Conservation (phyloP, 768 basidiomycete species). For the Mycena galopus region DNA sequence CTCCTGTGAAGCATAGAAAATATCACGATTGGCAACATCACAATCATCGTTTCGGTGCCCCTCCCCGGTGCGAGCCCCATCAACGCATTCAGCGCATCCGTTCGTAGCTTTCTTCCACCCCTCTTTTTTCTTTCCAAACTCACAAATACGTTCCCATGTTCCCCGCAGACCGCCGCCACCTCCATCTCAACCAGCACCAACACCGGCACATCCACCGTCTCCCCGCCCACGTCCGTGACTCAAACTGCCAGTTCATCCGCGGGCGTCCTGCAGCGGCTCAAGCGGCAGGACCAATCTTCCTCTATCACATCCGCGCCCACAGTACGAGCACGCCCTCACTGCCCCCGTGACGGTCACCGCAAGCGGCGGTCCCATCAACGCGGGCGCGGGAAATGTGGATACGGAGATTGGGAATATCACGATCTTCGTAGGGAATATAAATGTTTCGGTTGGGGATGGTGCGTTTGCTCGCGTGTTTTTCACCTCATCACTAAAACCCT, state of each 20-base stretch:
- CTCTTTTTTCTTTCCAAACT: not conserved
- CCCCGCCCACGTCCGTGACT: constrained; percentile 25
- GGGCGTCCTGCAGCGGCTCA: constrained; percentile 31
- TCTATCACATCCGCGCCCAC: constrained; percentile 8
- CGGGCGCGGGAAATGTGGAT: constrained; percentile 33
- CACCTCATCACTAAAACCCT: not conserved
- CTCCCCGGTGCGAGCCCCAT: constrained; percentile 37
- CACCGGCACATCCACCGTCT: constrained; percentile 29
- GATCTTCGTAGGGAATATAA: constrained; percentile 32
- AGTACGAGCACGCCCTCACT: constrained; percentile 1
- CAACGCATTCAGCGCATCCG: constrained; percentile 37
- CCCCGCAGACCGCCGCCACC: constrained; percentile 29
- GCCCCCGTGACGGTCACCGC: constrained; percentile 29
- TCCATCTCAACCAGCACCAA: constrained; percentile 35
- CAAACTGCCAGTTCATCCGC: constrained; percentile 21
- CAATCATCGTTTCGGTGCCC: constrained; percentile 37
- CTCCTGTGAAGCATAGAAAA: constrained; percentile 31
- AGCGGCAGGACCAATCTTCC: constrained; percentile 23
- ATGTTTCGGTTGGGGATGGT: constrained; percentile 2
- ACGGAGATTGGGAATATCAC: constrained; percentile 38
- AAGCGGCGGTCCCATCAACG: constrained; percentile 26
- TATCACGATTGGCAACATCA: constrained; percentile 34
- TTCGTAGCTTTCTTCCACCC: constrained; percentile 11
- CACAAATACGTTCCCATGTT: not conserved
- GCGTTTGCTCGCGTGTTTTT: not conserved